A percentile compares a stretch with the other conserved stretches of the same genome.
Conservation (phyloP, 148 eudicot species). For the Heliamphora exappendiculata region DNA sequence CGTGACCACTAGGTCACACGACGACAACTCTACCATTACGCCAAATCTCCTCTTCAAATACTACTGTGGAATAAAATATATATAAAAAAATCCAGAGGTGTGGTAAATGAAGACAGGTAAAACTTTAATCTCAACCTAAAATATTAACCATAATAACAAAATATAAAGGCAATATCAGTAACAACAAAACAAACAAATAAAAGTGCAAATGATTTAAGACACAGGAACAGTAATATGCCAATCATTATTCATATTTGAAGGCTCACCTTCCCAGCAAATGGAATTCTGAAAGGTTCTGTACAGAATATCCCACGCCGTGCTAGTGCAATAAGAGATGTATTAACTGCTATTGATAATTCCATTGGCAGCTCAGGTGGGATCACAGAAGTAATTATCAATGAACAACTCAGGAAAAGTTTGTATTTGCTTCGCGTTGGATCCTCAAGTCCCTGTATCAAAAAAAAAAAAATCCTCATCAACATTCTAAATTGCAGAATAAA, state of each 20-base stretch:
- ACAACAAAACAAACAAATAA: background rate
- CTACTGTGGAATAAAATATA: too few relatives aligned
- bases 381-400: slow-evolving; percentile 92
- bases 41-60: too few relatives aligned
- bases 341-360: slow-evolving; percentile 98
- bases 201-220: background rate
- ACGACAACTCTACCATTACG: too few relatives aligned
- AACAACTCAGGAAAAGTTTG: slow-evolving; percentile 90
- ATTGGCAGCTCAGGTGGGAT: slow-evolving; percentile 98
- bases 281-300: slow-evolving; percentile 96
- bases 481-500: background rate
- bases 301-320: slow-evolving; percentile 90
- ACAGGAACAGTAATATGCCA: background rate
- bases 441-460: slow-evolving; percentile 70
- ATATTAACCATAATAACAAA: background rate
- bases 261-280: slow-evolving; percentile 96
- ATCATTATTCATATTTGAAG: background rate
- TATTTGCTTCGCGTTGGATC: slow-evolving; percentile 98
- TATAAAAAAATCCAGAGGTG: too few relatives aligned
- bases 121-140: too few relatives aligned
- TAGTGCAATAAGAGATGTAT: slow-evolving; percentile 93
- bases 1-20: too few relatives aligned
- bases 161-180: background rate
- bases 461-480: background rate
- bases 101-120: too few relatives aligned